phyloP scores from a whole-genome alignment of 768 basidiomycete genomes.

The Mycena galopus region DNA sequence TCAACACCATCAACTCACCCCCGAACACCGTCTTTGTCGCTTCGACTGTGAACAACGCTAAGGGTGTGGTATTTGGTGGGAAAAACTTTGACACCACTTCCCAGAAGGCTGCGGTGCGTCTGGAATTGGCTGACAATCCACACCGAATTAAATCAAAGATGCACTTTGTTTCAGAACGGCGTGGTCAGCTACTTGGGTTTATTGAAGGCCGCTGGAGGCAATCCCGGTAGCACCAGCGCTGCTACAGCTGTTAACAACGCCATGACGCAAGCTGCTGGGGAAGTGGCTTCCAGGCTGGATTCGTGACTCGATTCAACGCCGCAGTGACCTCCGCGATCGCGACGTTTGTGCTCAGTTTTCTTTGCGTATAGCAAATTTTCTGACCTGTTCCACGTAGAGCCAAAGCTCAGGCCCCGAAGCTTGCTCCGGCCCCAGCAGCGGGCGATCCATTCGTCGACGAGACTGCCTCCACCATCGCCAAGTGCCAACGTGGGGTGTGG shows the following conservation, averaged over 20 bases:
- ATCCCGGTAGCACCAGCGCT: neutral
- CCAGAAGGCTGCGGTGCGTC: constrained; percentile 19
- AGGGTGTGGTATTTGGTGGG: constrained; percentile 12
- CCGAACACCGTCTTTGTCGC: constrained; percentile 17
- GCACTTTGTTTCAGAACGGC: constrained; percentile 2
- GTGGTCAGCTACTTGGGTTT: constrained; percentile 12
- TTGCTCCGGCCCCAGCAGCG: constrained; percentile 11
- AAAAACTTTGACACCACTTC: neutral
- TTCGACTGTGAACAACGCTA: constrained; percentile 23
- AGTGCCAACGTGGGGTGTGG: constrained; percentile 13
- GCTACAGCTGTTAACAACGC: constrained; percentile 11
- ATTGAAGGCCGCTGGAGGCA: neutral
- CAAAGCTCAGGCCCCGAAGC: neutral
- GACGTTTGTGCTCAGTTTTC: constrained; percentile 2
- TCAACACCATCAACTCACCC: constrained; percentile 13
- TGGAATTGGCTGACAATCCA: neutral
- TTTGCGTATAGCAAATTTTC: neutral
- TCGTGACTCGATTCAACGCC: constrained; percentile 2
- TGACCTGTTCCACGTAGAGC: neutral
- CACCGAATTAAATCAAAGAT: neutral
- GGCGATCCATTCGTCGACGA: constrained; percentile 16
- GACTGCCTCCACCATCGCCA: constrained; percentile 15
- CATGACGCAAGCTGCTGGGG: constrained; percentile 12
- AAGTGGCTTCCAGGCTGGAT: constrained; percentile 16
- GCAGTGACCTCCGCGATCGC: neutral